Base-by-base conservation (phyloP, 2,329 filamentous ascomycete genomes). In the Emergomyces africanus region DNA sequence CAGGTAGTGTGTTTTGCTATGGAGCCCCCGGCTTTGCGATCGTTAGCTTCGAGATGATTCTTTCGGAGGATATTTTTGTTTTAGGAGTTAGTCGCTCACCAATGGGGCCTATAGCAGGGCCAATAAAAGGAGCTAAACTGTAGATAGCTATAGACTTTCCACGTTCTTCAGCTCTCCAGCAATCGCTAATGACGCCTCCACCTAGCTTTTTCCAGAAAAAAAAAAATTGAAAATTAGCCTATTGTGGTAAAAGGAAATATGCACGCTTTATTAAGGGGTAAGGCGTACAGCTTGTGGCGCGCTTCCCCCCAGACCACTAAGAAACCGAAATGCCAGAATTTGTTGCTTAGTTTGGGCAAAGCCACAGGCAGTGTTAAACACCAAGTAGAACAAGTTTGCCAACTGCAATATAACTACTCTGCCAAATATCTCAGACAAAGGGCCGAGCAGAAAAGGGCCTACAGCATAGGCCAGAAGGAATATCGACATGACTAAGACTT, bases 41-140 rank as follows among this genome's bases (percentile, higher is more conserved):
- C 9, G 15, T 33, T 44, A 57, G 54, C 23, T 57, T 60, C 59
- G 1, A 41, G 35, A 23, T 51, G 20, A 20, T 14, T 46, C 10
- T 5, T 25, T 46, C 14, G 20, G 10, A 5, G 20, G 44, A 2
- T 5, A 5, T 15, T 14, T 15, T 14, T 10, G 10, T 25, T 23
- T 46, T 20, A 25, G 18, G 46, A 20, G 33, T 20, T 18, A 8
- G 33, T 46, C 44, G 14, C 54, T 51, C 56, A 63, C 60, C 59
- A 1, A 88, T 81, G 0, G 85, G 86, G 0, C 85, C 85, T 4
- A 87, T 72, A 0, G 83, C 83, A 2, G 85, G 85, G 0, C 85
- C 85, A 0, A 88, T 77, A 0, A 88, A 74, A 0, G 85, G 85
- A 1, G 80, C 81, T 0, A 87, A 75, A 56, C 77, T 81, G 72